These are phyloP conservation scores for Paradendryphiella salina DNA, from an alignment of 2,329 filamentous ascomycete genomes.

Conservation along the genomic window DNA sequence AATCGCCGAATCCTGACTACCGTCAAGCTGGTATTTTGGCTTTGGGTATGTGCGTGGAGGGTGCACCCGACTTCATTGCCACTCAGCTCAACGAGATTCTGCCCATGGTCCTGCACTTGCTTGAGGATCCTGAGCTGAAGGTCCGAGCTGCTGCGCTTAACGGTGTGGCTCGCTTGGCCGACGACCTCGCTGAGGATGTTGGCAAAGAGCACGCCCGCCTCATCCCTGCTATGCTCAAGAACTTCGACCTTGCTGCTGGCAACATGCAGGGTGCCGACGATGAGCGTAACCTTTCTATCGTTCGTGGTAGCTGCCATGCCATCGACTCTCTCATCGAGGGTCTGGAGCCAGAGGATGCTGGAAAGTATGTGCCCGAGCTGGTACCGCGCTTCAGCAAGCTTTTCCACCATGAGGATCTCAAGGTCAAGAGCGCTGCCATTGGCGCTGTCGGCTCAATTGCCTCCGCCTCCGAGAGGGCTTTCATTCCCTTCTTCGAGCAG, in stretches of 20 bases:
- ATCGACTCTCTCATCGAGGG: slow-evolving; percentile 90
- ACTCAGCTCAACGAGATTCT: slow-evolving; percentile 87
- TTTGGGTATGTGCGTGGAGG: slow-evolving; percentile 92
- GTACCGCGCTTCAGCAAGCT: slow-evolving; percentile 83
- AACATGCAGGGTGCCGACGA: slow-evolving; percentile 64
- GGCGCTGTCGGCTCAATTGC: slow-evolving; percentile 91
- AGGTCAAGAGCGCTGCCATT: slow-evolving; percentile 86
- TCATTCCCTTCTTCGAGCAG: slow-evolving; percentile 87
- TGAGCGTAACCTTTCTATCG: slow-evolving; percentile 79
- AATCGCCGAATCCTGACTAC: slow-evolving; percentile 72
- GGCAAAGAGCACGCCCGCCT: slow-evolving; percentile 81
- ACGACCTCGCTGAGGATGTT: slow-evolving; percentile 90
- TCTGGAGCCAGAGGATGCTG: slow-evolving; percentile 77
- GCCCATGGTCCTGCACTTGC: slow-evolving; percentile 78
- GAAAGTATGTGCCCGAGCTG: slow-evolving; percentile 78
- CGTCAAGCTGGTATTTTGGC: slow-evolving; percentile 89
- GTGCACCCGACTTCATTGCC: slow-evolving; percentile 94
- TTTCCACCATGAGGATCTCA: slow-evolving; percentile 80
- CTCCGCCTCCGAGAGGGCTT: slow-evolving; percentile 77
- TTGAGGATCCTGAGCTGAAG: slow-evolving; percentile 79
- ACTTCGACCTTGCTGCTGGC: slow-evolving; percentile 78
- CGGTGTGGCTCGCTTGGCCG: slow-evolving; percentile 84
- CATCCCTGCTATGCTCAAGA: slow-evolving; percentile 82
- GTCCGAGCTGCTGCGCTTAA: slow-evolving; percentile 88
- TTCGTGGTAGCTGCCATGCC: slow-evolving; percentile 86